phyloP scores from a whole-genome alignment of 331 rosid genomes.

The Cydonia oblonga region DNA sequence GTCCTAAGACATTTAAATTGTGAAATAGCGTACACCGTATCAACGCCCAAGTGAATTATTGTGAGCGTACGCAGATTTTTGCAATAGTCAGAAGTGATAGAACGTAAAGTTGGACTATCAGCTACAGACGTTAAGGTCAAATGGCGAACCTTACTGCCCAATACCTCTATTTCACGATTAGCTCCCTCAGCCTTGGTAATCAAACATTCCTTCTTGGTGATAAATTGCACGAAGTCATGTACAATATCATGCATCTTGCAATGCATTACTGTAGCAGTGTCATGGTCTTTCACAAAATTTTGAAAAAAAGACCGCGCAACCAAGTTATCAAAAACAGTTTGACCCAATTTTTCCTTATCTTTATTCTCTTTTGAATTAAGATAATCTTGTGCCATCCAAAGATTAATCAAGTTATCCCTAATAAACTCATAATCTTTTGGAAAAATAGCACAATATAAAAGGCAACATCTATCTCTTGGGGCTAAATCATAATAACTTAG shows the following conservation, averaged over 20 bases:
- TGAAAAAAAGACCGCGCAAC: background rate
- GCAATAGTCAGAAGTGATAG: background rate
- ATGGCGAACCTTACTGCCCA: background rate
- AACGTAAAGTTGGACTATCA: background rate
- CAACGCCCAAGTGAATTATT: background rate
- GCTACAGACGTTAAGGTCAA: background rate
- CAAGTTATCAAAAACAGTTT: background rate
- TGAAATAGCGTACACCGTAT: background rate
- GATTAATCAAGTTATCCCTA: background rate
- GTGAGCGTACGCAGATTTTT: background rate
- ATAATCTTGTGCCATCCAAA: background rate
- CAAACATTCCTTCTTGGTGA: background rate
- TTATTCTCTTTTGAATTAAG: background rate
- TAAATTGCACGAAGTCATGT: background rate
- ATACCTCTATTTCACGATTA: background rate
- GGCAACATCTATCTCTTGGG: background rate
- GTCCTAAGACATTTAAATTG: background rate
- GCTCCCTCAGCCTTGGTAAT: background rate
- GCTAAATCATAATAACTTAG: constrained; percentile 9
- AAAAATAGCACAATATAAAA: background rate
- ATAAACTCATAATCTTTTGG: background rate
- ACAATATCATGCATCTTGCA: background rate
- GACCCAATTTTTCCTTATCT: background rate
- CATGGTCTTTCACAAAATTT: background rate
- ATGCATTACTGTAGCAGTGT: background rate